A percentile compares a stretch with the other conserved stretches of the same genome.
Evolutionary conservation across 345 rosid species (phyloP).

Genomic region (Eucalyptus sp.): DNA sequence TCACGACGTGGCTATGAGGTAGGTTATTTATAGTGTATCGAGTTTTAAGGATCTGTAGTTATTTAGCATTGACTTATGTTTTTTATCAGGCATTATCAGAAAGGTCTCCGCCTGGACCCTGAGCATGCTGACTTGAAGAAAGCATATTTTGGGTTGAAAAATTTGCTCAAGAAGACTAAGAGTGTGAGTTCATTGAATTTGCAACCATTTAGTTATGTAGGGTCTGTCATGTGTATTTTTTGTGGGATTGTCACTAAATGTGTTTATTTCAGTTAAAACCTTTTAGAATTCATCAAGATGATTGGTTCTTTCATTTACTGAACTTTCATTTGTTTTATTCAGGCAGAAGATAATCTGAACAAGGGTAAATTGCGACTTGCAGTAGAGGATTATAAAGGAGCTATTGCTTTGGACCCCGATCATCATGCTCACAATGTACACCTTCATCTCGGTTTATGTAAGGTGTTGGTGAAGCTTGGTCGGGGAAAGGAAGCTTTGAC

Average conservation of each 20-base stretch:
- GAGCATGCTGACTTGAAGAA: constrained; percentile 92
- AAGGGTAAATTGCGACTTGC: constrained; percentile 90
- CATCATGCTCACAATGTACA: constrained; percentile 80
- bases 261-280: background rate
- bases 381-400: constrained; percentile 80
- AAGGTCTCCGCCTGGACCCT: constrained; percentile 95
- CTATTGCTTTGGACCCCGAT: constrained; percentile 80
- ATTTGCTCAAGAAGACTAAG: constrained; percentile 89
- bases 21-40: background rate
- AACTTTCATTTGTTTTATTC: background rate
- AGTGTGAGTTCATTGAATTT: constrained; percentile 35
- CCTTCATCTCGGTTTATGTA: constrained; percentile 92
- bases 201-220: background rate
- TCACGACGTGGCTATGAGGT: constrained; percentile 97
- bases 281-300: background rate
- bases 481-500: constrained; percentile 86
- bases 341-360: constrained; percentile 91
- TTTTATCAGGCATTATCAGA: constrained; percentile 80
- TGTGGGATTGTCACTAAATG: background rate
- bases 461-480: constrained; percentile 85
- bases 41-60: background rate
- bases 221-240: background rate
- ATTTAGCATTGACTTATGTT: background rate
- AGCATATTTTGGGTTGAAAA: constrained; percentile 92
- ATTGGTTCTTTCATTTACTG: background rate